Evolutionary conservation across 345 rosid species (phyloP).

Genomic region (Hypericum androsaemum): DNA sequence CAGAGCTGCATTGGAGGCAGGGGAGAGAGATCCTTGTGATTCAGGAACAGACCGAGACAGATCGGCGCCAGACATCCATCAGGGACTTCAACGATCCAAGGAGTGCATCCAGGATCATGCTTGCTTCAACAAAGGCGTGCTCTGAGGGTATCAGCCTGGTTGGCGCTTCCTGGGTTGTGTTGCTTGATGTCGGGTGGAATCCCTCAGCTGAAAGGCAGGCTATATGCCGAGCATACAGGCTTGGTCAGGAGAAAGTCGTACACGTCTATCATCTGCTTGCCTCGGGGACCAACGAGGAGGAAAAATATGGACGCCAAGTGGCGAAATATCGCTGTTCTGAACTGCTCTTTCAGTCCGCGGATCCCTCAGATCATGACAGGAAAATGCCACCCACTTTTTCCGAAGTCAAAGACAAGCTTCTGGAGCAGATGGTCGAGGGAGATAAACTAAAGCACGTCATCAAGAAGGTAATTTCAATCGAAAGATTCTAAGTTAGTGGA

Average conservation of each 20-base stretch:
- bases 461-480: too few species aligned
- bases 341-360: too few species aligned
- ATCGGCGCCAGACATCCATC: conserved; percentile 42
- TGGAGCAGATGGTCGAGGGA: conserved; percentile 24
- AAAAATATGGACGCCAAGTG: conserved; percentile 42
- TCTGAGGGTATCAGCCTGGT: conserved; percentile 67
- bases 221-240: too few species aligned
- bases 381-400: background rate
- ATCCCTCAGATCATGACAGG: background rate
- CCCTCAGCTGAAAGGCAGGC: too few species aligned
- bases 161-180: conserved; percentile 73
- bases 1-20: conserved; percentile 32
- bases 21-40: conserved; percentile 39
- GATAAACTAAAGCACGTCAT: conserved; percentile 17
- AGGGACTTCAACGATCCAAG: too few species aligned
- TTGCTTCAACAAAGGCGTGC: conserved; percentile 57
- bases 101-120: too few species aligned
- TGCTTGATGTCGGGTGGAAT: conserved; percentile 80
- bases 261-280: too few species aligned
- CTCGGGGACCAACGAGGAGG: conserved; percentile 40
- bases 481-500: conserved; percentile 17
- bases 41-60: conserved; percentile 31
- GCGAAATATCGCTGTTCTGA: too few species aligned
- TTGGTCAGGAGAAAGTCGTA: too few species aligned
- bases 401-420: conserved; percentile 17